These are phyloP conservation scores for Fusarium gaditjirri DNA, from an alignment of 2,329 filamentous ascomycete genomes.

Conservation along the genomic window DNA sequence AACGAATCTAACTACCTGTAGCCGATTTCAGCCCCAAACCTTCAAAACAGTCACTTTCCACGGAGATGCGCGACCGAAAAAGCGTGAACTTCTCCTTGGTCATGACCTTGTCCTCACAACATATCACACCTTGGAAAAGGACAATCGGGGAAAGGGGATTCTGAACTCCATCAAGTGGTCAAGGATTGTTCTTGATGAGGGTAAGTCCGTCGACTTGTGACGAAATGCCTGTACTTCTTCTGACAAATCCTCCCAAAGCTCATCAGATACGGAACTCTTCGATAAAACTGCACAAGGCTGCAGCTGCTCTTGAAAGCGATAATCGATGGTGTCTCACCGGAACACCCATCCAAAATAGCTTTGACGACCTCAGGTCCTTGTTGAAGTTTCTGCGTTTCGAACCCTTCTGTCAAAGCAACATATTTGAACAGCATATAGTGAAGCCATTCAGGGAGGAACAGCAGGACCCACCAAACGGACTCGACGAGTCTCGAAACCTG, in stretches of 20 bases:
- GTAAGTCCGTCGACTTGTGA: fast-evolving
- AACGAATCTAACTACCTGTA: fast-evolving
- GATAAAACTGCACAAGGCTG: fast-evolving
- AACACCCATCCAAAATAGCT: not conserved
- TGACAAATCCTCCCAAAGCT: fast-evolving
- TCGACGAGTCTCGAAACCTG: not conserved
- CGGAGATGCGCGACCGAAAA: not conserved
- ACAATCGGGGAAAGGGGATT: fast-evolving
- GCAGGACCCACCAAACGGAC: fast-evolving
- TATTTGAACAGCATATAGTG: not conserved
- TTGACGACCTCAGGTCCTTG: not conserved
- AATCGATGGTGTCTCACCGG: not conserved
- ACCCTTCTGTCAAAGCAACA: fast-evolving
- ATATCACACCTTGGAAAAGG: not conserved
- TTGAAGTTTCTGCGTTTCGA: not conserved
- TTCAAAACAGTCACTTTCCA: not conserved
- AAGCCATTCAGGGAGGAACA: not conserved
- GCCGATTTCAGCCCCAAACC: not conserved
- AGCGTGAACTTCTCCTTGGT: fast-evolving
- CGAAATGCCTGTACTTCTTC: fast-evolving
- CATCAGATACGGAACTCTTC: conserved; percentile 3
- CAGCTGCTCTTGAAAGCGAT: fast-evolving
- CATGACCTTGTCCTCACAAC: not conserved
- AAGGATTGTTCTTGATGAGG: not conserved
- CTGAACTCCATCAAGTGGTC: not conserved